Evolutionary conservation across 768 basidiomycete species (phyloP).

Genomic region (Leccinum uliginosum): DNA sequence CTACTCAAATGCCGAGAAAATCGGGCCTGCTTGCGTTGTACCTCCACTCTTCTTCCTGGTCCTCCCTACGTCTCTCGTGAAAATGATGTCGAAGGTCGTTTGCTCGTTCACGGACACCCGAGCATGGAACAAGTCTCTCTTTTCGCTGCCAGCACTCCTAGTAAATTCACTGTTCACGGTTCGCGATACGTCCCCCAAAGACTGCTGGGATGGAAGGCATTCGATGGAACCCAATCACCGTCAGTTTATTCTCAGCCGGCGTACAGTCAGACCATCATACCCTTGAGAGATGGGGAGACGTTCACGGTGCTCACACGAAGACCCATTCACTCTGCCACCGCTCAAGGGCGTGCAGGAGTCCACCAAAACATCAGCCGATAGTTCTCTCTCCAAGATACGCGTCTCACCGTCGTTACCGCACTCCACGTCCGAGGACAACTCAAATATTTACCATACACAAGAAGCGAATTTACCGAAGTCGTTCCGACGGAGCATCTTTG

Average conservation of each 20-base stretch:
- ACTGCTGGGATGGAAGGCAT: slow-evolving; percentile 7
- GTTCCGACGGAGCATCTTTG: slow-evolving; percentile 20
- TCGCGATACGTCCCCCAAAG: slow-evolving; percentile 20
- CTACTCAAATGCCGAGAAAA: slow-evolving; percentile 13
- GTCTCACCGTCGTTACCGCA: slow-evolving; percentile 1
- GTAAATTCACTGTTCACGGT: slow-evolving; percentile 29
- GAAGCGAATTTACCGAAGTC: slow-evolving; percentile 9
- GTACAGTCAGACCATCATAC: slow-evolving; percentile 14
- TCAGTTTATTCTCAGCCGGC: not conserved
- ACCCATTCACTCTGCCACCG: slow-evolving; percentile 20
- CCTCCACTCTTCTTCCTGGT: slow-evolving; percentile 21
- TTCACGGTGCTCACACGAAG: slow-evolving; percentile 21
- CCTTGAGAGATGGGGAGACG: slow-evolving; percentile 22
- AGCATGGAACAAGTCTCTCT: slow-evolving; percentile 29
- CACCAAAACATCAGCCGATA: not conserved
- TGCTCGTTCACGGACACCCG: slow-evolving; percentile 12
- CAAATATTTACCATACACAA: not conserved
- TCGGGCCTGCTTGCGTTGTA: slow-evolving; percentile 2
- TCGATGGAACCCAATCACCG: not conserved
- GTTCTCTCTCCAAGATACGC: slow-evolving; percentile 3
- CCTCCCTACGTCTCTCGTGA: slow-evolving; percentile 25
- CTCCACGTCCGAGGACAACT: not conserved
- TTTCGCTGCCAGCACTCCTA: slow-evolving; percentile 23
- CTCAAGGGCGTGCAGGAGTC: not conserved
- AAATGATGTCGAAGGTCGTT: slow-evolving; percentile 12